Percentiles rank a stretch among this genome's conserved stretches.
phyloP scores from a whole-genome alignment of 768 basidiomycete genomes.

The Trametes cinnabarina region DNA sequence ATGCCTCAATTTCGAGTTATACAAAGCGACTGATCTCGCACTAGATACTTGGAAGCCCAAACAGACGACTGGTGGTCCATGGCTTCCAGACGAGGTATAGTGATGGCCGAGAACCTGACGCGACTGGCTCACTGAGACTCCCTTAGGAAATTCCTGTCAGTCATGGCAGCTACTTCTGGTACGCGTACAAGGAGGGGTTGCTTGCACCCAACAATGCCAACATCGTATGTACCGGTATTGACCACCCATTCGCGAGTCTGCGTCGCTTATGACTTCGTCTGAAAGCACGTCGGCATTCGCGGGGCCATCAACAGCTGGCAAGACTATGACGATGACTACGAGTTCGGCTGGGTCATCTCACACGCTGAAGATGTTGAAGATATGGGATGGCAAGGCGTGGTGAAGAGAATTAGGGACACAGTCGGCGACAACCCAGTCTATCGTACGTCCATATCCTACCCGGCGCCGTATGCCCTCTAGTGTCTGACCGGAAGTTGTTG shows the following conservation, averaged over 20 bases:
- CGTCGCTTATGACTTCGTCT: neutral
- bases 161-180: conserved; percentile 36
- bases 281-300: conserved; percentile 33
- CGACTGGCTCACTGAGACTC: neutral
- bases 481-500: neutral
- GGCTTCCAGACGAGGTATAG: conserved; percentile 30
- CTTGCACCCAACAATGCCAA: conserved; percentile 32
- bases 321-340: conserved; percentile 31
- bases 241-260: neutral
- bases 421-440: conserved; percentile 36
- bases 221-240: conserved; percentile 22
- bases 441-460: conserved; percentile 15
- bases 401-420: conserved; percentile 31
- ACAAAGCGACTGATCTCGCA: neutral
- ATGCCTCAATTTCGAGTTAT: neutral
- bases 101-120: no score
- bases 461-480: neutral
- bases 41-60: conserved; percentile 26
- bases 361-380: conserved; percentile 36
- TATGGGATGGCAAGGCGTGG: conserved; percentile 31
- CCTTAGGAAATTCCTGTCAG: conserved; percentile 28
- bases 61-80: conserved; percentile 22
- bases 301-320: conserved; percentile 28
- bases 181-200: conserved; percentile 33
- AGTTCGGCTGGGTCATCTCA: conserved; percentile 32